phyloP scores from a whole-genome alignment of 2,329 filamentous ascomycete genomes.

The Sporothrix brunneoviolacea region DNA sequence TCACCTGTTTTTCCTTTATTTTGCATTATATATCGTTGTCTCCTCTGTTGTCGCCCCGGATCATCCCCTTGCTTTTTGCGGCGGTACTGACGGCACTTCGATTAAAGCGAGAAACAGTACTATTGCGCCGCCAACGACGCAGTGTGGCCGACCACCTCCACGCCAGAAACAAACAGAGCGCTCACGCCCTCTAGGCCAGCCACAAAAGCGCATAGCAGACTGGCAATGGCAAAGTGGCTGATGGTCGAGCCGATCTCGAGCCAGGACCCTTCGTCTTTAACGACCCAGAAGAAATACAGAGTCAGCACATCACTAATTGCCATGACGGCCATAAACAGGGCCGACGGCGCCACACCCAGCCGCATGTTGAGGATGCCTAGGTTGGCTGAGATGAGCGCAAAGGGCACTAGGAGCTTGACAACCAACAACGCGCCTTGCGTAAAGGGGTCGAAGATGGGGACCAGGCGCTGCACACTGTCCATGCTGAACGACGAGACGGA shows the following conservation, averaged over 20 bases:
- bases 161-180: slow-evolving; percentile 71
- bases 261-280: slow-evolving; percentile 94
- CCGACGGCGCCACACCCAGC: slow-evolving; percentile 76
- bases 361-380: slow-evolving; percentile 86
- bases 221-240: slow-evolving; percentile 90
- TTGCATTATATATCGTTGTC: too few species aligned
- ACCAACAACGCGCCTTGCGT: slow-evolving; percentile 81
- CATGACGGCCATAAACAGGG: slow-evolving; percentile 92
- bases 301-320: slow-evolving; percentile 86
- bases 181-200: slow-evolving; percentile 80
- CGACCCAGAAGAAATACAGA: slow-evolving; percentile 95
- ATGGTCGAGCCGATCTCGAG: slow-evolving; percentile 96
- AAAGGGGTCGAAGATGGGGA: slow-evolving; percentile 92
- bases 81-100: too few species aligned
- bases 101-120: too few species aligned
- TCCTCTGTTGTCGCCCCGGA: too few species aligned
- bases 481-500: slow-evolving; percentile 90
- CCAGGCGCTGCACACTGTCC: slow-evolving; percentile 78
- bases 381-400: slow-evolving; percentile 85
- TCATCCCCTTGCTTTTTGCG: too few species aligned
- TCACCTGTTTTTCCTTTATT: too few species aligned
- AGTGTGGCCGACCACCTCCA: slow-evolving; percentile 53
- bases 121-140: too few species aligned
- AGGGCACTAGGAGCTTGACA: slow-evolving; percentile 87
- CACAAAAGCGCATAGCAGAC: slow-evolving; percentile 82